These are phyloP conservation scores for Harringtonia aguacate DNA, from an alignment of 2,329 filamentous ascomycete genomes.

Conservation along the genomic window DNA sequence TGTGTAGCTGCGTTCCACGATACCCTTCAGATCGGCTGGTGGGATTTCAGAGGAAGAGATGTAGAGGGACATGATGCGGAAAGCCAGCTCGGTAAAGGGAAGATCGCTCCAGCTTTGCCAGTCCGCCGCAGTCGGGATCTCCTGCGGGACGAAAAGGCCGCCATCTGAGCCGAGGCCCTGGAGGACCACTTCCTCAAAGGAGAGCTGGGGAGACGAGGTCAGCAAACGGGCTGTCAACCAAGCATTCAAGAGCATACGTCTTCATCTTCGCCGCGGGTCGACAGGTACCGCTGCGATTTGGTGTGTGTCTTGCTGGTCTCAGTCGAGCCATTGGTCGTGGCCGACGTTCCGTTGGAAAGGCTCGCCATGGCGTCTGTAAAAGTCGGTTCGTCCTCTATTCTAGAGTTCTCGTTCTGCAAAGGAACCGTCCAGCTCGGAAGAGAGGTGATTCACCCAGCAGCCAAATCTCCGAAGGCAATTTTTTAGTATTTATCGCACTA, in stretches of 20 bases:
- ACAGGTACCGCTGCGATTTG: constrained; percentile 14
- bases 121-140: constrained; percentile 47
- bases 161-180: constrained; percentile 82
- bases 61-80: constrained; percentile 77
- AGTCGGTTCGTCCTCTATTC: not conserved
- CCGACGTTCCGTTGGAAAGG: constrained; percentile 5
- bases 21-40: constrained; percentile 63
- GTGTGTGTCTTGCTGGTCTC: constrained; percentile 9
- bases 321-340: not conserved
- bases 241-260: constrained; percentile 6
- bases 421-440: not conserved
- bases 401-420: not conserved
- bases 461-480: not conserved
- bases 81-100: constrained; percentile 72
- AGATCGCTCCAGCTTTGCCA: constrained; percentile 64
- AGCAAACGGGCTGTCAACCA: not conserved
- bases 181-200: constrained; percentile 83
- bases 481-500: not conserved
- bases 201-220: constrained; percentile 51
- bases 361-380: constrained; percentile 6
- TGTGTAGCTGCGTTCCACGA: constrained; percentile 77
- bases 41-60: constrained; percentile 80
- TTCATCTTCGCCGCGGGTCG: constrained; percentile 13
- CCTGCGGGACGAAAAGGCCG: constrained; percentile 80
- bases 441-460: not conserved